Percentiles rank a stretch among this genome's conserved stretches.
Conservation (phyloP, 345 rosid species). For the Euphorbia peplus region DNA sequence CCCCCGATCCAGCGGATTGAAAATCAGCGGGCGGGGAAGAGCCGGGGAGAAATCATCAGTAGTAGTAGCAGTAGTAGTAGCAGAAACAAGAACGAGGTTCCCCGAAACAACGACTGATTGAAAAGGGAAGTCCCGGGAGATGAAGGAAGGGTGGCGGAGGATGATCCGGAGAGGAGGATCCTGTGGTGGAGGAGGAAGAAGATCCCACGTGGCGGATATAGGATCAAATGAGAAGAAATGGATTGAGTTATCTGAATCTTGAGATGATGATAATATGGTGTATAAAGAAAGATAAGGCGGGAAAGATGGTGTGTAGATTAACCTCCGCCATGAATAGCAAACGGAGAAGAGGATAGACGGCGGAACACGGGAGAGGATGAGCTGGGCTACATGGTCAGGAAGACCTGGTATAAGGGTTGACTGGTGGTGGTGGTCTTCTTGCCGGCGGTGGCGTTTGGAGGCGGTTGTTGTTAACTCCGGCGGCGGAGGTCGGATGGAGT, state of each 20-base stretch:
- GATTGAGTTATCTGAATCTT: conserved; percentile 5
- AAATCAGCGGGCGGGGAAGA: conserved; percentile 39
- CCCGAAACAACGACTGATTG: conserved; percentile 42
- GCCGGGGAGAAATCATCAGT: conserved; percentile 38
- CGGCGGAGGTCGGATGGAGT: neutral
- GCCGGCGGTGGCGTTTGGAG: conserved; percentile 24
- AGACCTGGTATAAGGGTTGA: conserved; percentile 44
- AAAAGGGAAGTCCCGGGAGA: conserved; percentile 42
- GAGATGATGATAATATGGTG: conserved; percentile 35
- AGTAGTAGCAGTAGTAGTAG: conserved; percentile 53
- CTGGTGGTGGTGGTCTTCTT: conserved; percentile 1
- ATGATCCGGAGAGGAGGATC: conserved; percentile 40
- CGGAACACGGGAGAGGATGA: conserved; percentile 41
- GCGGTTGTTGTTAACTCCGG: conserved; percentile 11
- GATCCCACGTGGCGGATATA: conserved; percentile 34
- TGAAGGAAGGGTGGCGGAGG: conserved; percentile 45
- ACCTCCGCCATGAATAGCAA: conserved; percentile 52
- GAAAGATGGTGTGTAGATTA: conserved; percentile 45
- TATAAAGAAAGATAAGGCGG: conserved; percentile 51
- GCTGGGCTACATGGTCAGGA: conserved; percentile 43
- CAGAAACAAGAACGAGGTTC: conserved; percentile 41
- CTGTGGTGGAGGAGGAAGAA: conserved; percentile 40
- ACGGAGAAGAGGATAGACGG: conserved; percentile 43
- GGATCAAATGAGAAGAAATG: conserved; percentile 43
- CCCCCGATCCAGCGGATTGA: conserved; percentile 29